These are phyloP conservation scores for Metschnikowia borealis DNA, from an alignment of 805 yeast species.

Conservation along the genomic window DNA sequence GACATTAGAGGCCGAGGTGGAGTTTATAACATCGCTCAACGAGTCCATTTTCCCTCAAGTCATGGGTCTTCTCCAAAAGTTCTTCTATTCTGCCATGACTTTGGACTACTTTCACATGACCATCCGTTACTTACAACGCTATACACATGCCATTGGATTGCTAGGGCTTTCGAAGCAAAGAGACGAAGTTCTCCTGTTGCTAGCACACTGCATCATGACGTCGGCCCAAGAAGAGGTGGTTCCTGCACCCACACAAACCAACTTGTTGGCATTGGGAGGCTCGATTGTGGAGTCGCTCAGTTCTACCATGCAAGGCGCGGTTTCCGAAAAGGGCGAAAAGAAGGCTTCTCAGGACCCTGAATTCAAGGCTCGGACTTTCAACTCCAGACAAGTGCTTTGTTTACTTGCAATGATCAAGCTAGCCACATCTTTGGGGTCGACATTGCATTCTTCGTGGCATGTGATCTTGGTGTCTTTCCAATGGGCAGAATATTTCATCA, in stretches of 20 bases:
- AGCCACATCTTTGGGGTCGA: constrained; percentile 78
- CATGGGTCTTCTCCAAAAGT: constrained; percentile 29
- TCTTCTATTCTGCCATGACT: constrained; percentile 65
- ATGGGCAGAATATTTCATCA: constrained; percentile 71
- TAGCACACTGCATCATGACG: constrained; percentile 37
- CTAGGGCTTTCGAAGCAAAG: constrained; percentile 54
- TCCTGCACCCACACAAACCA: not conserved
- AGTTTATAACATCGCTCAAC: constrained; percentile 32
- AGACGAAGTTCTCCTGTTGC: constrained; percentile 41
- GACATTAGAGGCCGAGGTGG: constrained; percentile 31
- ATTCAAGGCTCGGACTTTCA: constrained; percentile 26
- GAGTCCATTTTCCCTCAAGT: constrained; percentile 26
- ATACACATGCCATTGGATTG: constrained; percentile 79
- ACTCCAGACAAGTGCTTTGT: constrained; percentile 68
- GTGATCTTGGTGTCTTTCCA: constrained; percentile 58
- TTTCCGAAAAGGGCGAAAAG: not conserved
- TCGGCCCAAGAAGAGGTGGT: constrained; percentile 14
- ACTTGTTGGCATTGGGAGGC: constrained; percentile 44
- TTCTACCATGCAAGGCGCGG: constrained; percentile 27
- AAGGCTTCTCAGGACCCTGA: not conserved
- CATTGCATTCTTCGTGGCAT: constrained; percentile 65
- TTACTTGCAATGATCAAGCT: constrained; percentile 75
- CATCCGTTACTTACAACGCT: constrained; percentile 71
- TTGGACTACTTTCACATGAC: constrained; percentile 62
- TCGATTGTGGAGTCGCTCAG: constrained; percentile 50